Conservation (phyloP, 441 rosid genomes). For the Rhodomyrtus psidioides region DNA sequence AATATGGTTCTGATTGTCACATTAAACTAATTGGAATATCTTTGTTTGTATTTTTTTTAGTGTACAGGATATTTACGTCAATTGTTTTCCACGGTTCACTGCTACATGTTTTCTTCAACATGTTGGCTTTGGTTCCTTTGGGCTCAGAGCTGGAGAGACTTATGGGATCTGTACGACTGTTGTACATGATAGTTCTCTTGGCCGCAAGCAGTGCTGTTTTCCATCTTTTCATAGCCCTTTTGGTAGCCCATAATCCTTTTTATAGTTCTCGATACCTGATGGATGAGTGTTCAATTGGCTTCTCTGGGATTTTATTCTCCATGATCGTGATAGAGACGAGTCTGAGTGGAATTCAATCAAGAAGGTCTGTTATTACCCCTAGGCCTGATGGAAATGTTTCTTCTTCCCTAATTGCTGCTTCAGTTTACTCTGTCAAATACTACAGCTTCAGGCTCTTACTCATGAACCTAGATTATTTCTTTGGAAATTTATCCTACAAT, state of each 20-base stretch:
- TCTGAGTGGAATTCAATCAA: conserved; percentile 78
- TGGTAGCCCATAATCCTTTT: conserved; percentile 64
- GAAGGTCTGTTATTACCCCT: conserved; percentile 41
- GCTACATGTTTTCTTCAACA: conserved; percentile 89
- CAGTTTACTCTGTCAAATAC: background rate
- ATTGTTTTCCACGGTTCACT: conserved; percentile 81
- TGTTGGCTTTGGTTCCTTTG: conserved; percentile 94
- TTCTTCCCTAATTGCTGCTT: background rate
- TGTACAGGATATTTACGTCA: conserved; percentile 79
- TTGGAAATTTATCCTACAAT: background rate
- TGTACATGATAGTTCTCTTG: conserved; percentile 60
- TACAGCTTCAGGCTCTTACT: background rate
- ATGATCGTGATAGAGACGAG: conserved; percentile 92
- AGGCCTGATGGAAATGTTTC: background rate
- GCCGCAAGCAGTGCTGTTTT: conserved; percentile 77
- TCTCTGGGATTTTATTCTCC: conserved; percentile 86
- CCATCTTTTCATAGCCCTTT: conserved; percentile 64
- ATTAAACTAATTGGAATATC: background rate
- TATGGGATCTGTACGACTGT: conserved; percentile 86
- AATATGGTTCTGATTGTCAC: background rate
- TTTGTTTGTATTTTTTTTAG: conserved; percentile 34
- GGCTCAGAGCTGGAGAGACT: conserved; percentile 94
- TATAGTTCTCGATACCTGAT: conserved; percentile 25
- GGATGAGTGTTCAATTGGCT: conserved; percentile 86
- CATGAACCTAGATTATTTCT: background rate